A percentile compares a stretch with the other conserved stretches of the same genome.
Evolutionary conservation across 2,329 filamentous ascomycete genomes (phyloP).

Genomic region (Arthroderma sp.): DNA sequence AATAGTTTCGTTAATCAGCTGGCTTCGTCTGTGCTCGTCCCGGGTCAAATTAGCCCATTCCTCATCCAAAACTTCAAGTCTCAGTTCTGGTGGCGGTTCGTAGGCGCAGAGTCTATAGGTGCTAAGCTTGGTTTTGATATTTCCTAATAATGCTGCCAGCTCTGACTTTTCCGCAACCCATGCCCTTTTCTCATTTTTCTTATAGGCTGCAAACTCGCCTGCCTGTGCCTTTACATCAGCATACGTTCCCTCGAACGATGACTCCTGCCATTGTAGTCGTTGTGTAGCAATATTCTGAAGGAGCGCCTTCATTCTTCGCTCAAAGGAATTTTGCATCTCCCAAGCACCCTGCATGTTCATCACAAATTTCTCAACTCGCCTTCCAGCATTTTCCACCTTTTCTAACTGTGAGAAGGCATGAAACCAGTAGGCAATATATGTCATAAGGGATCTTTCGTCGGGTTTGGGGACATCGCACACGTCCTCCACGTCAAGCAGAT

Average conservation of each 20-base stretch:
- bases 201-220: conserved; percentile 71
- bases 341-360: conserved; percentile 98
- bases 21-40: conserved; percentile 75
- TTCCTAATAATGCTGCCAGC: conserved; percentile 78
- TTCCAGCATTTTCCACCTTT: conserved; percentile 90
- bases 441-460: conserved; percentile 95
- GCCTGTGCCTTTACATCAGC: conserved; percentile 81
- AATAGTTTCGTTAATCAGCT: conserved; percentile 95
- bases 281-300: conserved; percentile 62
- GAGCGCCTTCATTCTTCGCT: conserved; percentile 75
- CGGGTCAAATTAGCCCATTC: conserved; percentile 71
- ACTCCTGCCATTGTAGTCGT: conserved; percentile 59
- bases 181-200: conserved; percentile 74
- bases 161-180: conserved; percentile 99
- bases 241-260: conserved; percentile 84
- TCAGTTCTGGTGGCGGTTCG: conserved; percentile 72
- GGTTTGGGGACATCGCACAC: conserved; percentile 93
- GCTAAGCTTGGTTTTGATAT: conserved; percentile 97
- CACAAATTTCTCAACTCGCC: conserved; percentile 95
- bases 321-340: conserved; percentile 98
- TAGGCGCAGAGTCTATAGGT: conserved; percentile 88
- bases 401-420: conserved; percentile 99
- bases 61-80: conserved; percentile 65
- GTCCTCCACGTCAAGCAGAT: conserved; percentile 91
- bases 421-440: conserved; percentile 99